A percentile compares a stretch with the other conserved stretches of the same genome.
phyloP scores from a whole-genome alignment of 257 asterid species.

The Nicotiana noctiflora region DNA sequence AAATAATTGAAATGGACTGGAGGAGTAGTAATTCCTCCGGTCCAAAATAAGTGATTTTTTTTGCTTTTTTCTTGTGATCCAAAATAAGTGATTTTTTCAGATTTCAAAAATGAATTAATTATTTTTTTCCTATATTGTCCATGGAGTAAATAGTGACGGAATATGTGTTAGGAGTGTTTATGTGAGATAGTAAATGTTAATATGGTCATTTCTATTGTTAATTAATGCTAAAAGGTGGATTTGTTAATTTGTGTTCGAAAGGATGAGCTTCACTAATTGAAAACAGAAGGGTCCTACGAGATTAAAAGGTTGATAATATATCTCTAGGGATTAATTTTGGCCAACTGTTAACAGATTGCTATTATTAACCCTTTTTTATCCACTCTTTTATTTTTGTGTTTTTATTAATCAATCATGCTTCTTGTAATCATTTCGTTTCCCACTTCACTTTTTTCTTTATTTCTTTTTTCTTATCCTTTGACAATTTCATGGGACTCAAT shows the following conservation, averaged over 20 bases:
- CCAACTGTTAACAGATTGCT: background rate
- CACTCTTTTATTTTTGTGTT: background rate
- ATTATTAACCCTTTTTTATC: conserved; percentile 21
- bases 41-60: too few relatives aligned
- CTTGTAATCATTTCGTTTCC: conserved; percentile 30
- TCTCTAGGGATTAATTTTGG: conserved; percentile 21
- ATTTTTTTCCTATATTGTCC: too few relatives aligned
- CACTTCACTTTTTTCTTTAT: conserved; percentile 12
- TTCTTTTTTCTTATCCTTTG: background rate
- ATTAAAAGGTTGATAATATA: conserved; percentile 4
- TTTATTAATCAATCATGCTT: conserved; percentile 25
- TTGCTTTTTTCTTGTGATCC: too few relatives aligned
- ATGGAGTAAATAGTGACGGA: too few relatives aligned
- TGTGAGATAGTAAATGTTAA: too few relatives aligned
- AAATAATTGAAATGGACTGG: too few relatives aligned
- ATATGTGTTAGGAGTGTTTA: too few relatives aligned
- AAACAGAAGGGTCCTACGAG: conserved; percentile 13
- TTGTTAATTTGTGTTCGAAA: too few relatives aligned
- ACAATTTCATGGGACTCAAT: background rate
- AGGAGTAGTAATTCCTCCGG: background rate
- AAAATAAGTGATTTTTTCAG: too few relatives aligned
- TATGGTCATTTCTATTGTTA: too few relatives aligned
- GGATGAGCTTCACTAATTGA: background rate
- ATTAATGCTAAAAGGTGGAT: too few relatives aligned
- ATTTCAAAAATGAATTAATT: too few relatives aligned